phyloP scores from a whole-genome alignment of 2,329 filamentous ascomycete species.

The Verticillium tricorpus region DNA sequence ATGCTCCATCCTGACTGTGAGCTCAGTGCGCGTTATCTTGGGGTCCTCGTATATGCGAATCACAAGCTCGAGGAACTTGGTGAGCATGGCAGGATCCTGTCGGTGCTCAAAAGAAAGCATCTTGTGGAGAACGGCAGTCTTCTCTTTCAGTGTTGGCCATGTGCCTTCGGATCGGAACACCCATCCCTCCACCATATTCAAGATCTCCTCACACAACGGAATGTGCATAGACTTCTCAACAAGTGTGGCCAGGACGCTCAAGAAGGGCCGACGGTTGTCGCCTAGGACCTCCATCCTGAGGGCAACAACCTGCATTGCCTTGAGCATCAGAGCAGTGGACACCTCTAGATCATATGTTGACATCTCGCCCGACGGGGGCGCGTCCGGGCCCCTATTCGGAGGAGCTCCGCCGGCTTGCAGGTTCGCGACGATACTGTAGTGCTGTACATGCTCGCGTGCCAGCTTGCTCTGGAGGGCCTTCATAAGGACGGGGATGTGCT shows the following conservation, averaged over 20 bases:
- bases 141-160: conserved; percentile 96
- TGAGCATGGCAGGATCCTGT: conserved; percentile 76
- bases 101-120: conserved; percentile 95
- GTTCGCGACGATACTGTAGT: conserved; percentile 56
- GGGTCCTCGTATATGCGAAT: conserved; percentile 98
- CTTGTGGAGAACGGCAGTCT: conserved; percentile 97
- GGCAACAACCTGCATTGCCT: conserved; percentile 89
- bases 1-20: conserved; percentile 96
- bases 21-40: conserved; percentile 88
- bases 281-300: conserved; percentile 88
- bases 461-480: conserved; percentile 90
- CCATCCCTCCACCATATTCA: conserved; percentile 93
- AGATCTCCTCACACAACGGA: conserved; percentile 82
- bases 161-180: conserved; percentile 93
- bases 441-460: conserved; percentile 86
- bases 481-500: conserved; percentile 84
- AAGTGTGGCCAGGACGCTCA: conserved; percentile 89
- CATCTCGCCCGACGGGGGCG: conserved; percentile 52
- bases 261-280: conserved; percentile 85
- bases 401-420: conserved; percentile 40
- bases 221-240: conserved; percentile 93
- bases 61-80: conserved; percentile 90
- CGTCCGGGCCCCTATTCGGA: conserved; percentile 42
- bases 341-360: conserved; percentile 77
- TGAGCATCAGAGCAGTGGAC: conserved; percentile 88